Conservation (phyloP, 139 green algal species). For the Chlamydomonas urium region DNA sequence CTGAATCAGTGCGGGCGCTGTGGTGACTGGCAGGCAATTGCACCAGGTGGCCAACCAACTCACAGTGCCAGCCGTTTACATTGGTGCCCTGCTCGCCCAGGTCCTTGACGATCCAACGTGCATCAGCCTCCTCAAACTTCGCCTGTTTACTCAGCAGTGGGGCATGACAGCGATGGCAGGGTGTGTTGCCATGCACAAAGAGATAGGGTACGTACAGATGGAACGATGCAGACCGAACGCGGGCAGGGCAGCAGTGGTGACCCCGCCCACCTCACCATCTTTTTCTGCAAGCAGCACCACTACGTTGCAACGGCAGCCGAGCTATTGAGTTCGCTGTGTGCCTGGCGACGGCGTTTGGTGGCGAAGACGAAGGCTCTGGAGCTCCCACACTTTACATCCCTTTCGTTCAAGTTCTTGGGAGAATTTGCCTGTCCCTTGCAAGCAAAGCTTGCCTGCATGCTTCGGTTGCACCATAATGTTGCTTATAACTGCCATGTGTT, state of each 20-base stretch:
- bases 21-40: slow-evolving; percentile 1
- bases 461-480: too few species aligned
- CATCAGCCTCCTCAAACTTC: slow-evolving; percentile 81
- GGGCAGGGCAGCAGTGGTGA: not conserved
- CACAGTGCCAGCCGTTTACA: slow-evolving; percentile 4
- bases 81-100: slow-evolving; percentile 49
- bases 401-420: too few species aligned
- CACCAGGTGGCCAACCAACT: too few species aligned
- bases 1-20: not conserved
- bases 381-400: too few species aligned
- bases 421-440: too few species aligned
- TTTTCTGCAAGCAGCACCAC: not conserved
- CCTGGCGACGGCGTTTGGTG: too few species aligned
- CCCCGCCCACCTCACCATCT: not conserved
- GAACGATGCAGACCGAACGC: not conserved
- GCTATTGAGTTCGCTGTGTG: not conserved
- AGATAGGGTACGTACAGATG: not conserved
- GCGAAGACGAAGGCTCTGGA: too few species aligned
- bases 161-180: not conserved
- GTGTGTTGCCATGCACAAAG: not conserved
- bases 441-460: too few species aligned
- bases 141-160: slow-evolving; percentile 57
- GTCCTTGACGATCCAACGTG: slow-evolving; percentile 86
- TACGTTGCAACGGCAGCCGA: not conserved
- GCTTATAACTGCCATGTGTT: not conserved